Evolutionary conservation across 2,329 filamentous ascomycete species (phyloP), one percentile per base, ranked within the genome.

Genomic region (Raffaelea deltoideospora): DNA sequence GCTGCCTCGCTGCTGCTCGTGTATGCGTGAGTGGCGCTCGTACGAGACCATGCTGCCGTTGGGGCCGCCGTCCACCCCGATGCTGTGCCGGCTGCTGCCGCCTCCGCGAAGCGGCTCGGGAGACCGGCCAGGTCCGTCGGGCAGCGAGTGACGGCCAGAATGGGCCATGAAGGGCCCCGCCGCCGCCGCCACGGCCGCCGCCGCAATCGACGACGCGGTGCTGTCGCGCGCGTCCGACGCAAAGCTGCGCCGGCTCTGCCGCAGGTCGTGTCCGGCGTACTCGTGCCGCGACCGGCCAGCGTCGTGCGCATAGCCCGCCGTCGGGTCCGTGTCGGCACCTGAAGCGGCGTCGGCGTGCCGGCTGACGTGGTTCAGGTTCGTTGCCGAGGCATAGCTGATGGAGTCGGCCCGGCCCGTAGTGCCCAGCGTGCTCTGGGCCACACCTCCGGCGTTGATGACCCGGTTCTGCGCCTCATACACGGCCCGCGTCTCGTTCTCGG

Each of bases 401-500:
- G 44, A 42, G 27, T 46, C 41, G 2, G 41, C 36, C 6, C 44
- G 18, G 27, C 44, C 44, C 4, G 42, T 22, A 6, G 43, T 46
- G 18, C 44, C 44, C 10, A 45, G 39, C 8, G 44, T 46, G 38
- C 44, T 46, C 24, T 45, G 44, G 1, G 43, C 34, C 5, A n/a
- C 37, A 11, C 43, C 44, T n/a, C 44, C 44, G 1, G 41, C 41
- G 17, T 40, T 41, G 13, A 46, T 38, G 10, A 50, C 50, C 17
- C 50, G 53, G 7, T 50, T 37, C 40, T 51, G 65, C 0, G 68
- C 69, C 18, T 72, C 64, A 8, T 52, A 53, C 1, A 72, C 66
- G 2, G 71, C 71, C 37, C 59, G 58, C 2, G 52, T 53, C 44
- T 72, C 68, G 44, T 77, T 76, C 1, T 53, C 51, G 5, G 53